phyloP scores from a whole-genome alignment of 2,329 filamentous ascomycete species.

The Colletotrichum lupini region DNA sequence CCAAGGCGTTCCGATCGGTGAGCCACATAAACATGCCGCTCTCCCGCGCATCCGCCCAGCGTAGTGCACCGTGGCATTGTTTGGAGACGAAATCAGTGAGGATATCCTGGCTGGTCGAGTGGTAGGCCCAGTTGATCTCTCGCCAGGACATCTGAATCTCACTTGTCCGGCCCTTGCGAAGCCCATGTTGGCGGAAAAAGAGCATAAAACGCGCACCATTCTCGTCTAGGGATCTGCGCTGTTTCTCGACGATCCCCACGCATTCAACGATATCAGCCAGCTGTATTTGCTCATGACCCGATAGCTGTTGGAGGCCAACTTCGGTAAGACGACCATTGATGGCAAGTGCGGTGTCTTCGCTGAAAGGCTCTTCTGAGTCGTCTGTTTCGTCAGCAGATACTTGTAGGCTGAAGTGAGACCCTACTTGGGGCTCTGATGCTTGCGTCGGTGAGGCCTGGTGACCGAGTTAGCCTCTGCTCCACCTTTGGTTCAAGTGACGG shows the following conservation, averaged over 20 bases:
- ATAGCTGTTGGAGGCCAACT: conserved; percentile 81
- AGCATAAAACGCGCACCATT: conserved; percentile 90
- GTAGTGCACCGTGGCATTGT: conserved; percentile 82
- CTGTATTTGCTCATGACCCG: conserved; percentile 87
- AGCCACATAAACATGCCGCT: conserved; percentile 97
- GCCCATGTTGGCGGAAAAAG: conserved; percentile 84
- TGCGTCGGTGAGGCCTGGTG: neutral
- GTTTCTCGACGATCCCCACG: conserved; percentile 83
- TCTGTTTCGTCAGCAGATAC: conserved; percentile 61
- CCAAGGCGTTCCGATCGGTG: conserved; percentile 78
- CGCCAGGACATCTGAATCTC: conserved; percentile 78
- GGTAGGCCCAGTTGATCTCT: conserved; percentile 88
- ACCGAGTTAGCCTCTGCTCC: neutral
- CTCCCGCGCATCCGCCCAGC: conserved; percentile 87
- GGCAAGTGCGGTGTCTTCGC: conserved; percentile 74
- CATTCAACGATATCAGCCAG: conserved; percentile 88
- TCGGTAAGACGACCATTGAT: conserved; percentile 83
- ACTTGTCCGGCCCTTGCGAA: conserved; percentile 73
- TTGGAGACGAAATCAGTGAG: conserved; percentile 83
- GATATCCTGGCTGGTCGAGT: conserved; percentile 89
- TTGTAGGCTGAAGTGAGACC: conserved; percentile 50
- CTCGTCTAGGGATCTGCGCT: conserved; percentile 88
- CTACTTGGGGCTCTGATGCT: conserved; percentile 43
- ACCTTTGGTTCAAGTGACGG: neutral
- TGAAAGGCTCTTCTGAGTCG: conserved; percentile 72